These are phyloP conservation scores for Boletus sp. DNA, from an alignment of 768 basidiomycete species.

Conservation along the genomic window DNA sequence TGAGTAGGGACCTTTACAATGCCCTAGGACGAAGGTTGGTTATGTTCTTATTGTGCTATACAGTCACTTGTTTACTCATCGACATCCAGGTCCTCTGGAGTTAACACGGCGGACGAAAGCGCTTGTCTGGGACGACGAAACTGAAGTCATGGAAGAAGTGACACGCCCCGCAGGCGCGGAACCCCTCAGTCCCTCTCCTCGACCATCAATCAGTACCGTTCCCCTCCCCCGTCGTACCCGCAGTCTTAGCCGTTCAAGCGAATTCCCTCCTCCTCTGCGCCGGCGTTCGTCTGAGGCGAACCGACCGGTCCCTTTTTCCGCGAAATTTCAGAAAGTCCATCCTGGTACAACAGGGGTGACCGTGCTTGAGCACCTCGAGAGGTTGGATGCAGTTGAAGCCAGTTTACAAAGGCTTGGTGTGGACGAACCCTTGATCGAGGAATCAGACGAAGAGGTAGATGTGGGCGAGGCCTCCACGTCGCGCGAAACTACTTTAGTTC, in stretches of 20 bases:
- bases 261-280: slow-evolving; percentile 74
- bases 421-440: slow-evolving; percentile 49
- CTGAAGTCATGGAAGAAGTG: slow-evolving; percentile 65
- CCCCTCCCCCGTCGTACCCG: slow-evolving; percentile 55
- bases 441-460: slow-evolving; percentile 58
- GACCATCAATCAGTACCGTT: slow-evolving; percentile 59
- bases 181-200: slow-evolving; percentile 50
- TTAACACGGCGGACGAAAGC: slow-evolving; percentile 80
- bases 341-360: slow-evolving; percentile 86
- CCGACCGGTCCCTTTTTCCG: slow-evolving; percentile 78
- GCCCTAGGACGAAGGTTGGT: slow-evolving; percentile 69
- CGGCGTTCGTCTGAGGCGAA: slow-evolving; percentile 61
- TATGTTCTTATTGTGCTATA: not conserved
- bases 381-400: slow-evolving; percentile 79
- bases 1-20: slow-evolving; percentile 5
- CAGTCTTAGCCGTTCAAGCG: slow-evolving; percentile 56
- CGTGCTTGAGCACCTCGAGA: slow-evolving; percentile 82
- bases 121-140: slow-evolving; percentile 83
- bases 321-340: slow-evolving; percentile 81
- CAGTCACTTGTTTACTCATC: slow-evolving; percentile 4
- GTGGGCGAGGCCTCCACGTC: slow-evolving; percentile 52
- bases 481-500: slow-evolving; percentile 11
- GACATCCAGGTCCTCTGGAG: slow-evolving; percentile 74
- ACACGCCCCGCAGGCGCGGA: slow-evolving; percentile 31
- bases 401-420: slow-evolving; percentile 71